Conservation (phyloP, 2,329 filamentous ascomycete genomes). For the Hypoxylon sp. region DNA sequence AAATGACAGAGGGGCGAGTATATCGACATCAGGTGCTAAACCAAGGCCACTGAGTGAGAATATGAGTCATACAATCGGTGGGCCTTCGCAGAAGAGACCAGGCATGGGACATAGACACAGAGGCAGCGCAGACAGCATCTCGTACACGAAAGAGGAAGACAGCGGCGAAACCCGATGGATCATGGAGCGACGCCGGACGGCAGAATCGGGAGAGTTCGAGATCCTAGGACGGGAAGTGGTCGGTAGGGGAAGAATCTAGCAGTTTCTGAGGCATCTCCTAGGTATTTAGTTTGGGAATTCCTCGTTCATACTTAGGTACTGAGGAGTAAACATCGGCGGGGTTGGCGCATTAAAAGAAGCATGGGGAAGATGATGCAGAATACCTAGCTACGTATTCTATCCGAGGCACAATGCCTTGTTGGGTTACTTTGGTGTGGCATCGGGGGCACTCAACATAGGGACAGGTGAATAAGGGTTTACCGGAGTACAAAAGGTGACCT, state of each 20-base stretch:
- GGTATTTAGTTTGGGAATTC: neutral
- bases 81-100: slow-evolving; percentile 42
- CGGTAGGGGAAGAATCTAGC: slow-evolving; percentile 59
- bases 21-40: slow-evolving; percentile 33
- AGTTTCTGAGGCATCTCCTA: slow-evolving; percentile 14
- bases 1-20: slow-evolving; percentile 3
- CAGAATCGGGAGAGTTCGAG: slow-evolving; percentile 70
- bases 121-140: slow-evolving; percentile 72
- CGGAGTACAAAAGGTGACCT: slow-evolving; percentile 35
- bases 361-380: slow-evolving; percentile 7
- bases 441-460: slow-evolving; percentile 9
- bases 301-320: neutral
- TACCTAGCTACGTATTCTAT: neutral
- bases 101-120: slow-evolving; percentile 50
- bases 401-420: slow-evolving; percentile 11
- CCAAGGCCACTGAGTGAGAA: slow-evolving; percentile 26
- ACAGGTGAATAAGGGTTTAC: slow-evolving; percentile 23
- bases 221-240: slow-evolving; percentile 72
- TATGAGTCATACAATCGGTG: slow-evolving; percentile 36
- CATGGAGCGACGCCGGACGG: slow-evolving; percentile 72
- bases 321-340: neutral
- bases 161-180: slow-evolving; percentile 71
- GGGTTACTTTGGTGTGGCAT: slow-evolving; percentile 17
- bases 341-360: no score
- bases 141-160: slow-evolving; percentile 71